A percentile compares a stretch with the other conserved stretches of the same genome.
Conservation (phyloP, 768 basidiomycete genomes). For the Hypholoma fasciculare region DNA sequence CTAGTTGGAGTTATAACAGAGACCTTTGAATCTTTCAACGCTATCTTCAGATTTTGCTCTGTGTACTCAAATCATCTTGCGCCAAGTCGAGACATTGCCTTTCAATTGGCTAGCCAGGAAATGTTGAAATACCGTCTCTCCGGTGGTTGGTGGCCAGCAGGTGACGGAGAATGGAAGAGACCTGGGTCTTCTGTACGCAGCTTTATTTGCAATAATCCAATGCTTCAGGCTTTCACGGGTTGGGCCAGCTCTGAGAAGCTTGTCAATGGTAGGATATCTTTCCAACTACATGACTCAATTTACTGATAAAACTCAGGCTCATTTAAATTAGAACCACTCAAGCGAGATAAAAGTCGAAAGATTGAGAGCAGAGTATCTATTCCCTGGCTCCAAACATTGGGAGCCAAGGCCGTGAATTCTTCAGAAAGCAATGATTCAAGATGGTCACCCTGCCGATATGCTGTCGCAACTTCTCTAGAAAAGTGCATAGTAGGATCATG, state of each 20-base stretch:
- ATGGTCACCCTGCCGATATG: neutral
- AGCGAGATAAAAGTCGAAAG: neutral
- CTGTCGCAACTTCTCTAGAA: neutral
- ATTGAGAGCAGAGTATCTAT: neutral
- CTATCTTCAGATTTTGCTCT: conserved; percentile 38
- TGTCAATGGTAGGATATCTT: neutral
- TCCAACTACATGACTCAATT: neutral
- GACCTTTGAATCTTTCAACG: conserved; percentile 41
- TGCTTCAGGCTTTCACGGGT: neutral
- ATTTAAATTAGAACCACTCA: neutral
- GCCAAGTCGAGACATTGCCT: conserved; percentile 41
- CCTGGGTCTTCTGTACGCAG: neutral
- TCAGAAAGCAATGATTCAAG: neutral
- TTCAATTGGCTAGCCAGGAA: conserved; percentile 27
- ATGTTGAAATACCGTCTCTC: conserved; percentile 28
- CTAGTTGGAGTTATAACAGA: conserved; percentile 32
- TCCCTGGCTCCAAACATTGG: neutral
- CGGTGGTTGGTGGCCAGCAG: conserved; percentile 29
- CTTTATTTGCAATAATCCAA: neutral
- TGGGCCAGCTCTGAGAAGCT: neutral
- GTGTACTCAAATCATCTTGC: conserved; percentile 42
- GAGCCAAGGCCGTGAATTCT: neutral
- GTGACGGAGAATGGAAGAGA: conserved; percentile 6
- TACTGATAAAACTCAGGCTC: neutral
- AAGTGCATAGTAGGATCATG: neutral